Conservation (phyloP, 2,329 filamentous ascomycete genomes). For the Ophiostoma novo-ulmi region DNA sequence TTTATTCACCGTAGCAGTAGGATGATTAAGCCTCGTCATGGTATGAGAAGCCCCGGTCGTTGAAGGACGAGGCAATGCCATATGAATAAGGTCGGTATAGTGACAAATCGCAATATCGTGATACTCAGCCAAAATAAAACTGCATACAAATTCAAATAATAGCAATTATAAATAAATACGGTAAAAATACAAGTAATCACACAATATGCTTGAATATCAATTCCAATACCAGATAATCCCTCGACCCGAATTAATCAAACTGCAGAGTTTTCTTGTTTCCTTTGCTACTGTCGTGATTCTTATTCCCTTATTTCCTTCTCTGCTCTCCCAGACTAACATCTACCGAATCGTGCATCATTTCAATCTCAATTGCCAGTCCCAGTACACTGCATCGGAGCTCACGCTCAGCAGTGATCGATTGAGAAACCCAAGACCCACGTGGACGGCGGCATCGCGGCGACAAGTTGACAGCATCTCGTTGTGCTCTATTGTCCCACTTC, state of each 20-base stretch:
- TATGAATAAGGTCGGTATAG: neutral
- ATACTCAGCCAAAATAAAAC: neutral
- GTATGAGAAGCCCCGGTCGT: no score
- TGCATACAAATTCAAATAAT: no score
- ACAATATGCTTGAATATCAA: neutral
- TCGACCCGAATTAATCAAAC: neutral
- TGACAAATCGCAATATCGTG: neutral
- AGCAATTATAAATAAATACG: no score
- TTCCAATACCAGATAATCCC: neutral
- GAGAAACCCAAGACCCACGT: neutral
- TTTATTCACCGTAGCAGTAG: neutral
- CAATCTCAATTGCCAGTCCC: neutral
- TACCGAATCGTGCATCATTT: conserved; percentile 2
- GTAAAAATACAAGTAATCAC: neutral
- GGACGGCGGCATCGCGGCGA: neutral
- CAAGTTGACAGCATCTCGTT: neutral
- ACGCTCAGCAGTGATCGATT: neutral
- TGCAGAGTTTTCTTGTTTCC: neutral
- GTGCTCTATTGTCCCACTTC: neutral
- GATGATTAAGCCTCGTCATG: neutral
- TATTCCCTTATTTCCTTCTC: neutral
- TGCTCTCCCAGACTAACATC: neutral
- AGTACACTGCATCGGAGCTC: neutral
- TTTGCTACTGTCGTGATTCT: neutral
- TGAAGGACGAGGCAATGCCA: neutral